Base-by-base conservation (phyloP, 2,329 filamentous ascomycete species). In the Xylariales sp. region DNA sequence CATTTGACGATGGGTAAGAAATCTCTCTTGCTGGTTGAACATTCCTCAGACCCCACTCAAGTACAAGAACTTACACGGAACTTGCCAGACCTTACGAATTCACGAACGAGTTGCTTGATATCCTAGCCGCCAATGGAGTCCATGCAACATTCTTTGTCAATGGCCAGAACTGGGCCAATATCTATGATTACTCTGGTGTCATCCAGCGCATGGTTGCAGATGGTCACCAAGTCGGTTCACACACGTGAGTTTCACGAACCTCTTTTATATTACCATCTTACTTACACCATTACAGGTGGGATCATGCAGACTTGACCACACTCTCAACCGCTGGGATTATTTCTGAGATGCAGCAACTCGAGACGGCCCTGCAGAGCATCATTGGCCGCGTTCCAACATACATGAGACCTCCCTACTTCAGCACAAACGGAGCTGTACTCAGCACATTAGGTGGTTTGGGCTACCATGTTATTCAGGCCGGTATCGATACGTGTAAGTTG, bases 221-320 rank as follows among this genome's bases (percentile, higher is more conserved):
- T 28, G 67, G 68, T n/a, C 70, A 74, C 46, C 70, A 73, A 46
- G 54, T 74, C 42, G 70, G 60, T 19, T 72, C 69, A 33, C 70
- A 73, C 46, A 71, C 67, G 59, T 66, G 50, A 27, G 52, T 23
- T 35, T 14, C 16, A 2, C 20, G 3, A 17, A 14, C 14, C 15
- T 20, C 6, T 16, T 23, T 21, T n/a, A 33, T 18, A 18, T 18
- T 33, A 19, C 17, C n/a, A n/a, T n/a, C n/a, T 33, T 10, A 19
- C 28, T 30, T 18, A 33, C 15, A 11, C 14, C 10, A 17, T 2
- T 18, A 15, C 17, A 39, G 37, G 17, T 74, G 69, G 70, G 63
- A 62, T 14, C 71, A 74, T 47, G 58, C 66, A 28, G 60, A 71
- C 46, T 52, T 74, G 18, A 61, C 59, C 42, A 57, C 56, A 25